Conservation (phyloP, 139 green algal genomes). For the Micromonas commoda region DNA sequence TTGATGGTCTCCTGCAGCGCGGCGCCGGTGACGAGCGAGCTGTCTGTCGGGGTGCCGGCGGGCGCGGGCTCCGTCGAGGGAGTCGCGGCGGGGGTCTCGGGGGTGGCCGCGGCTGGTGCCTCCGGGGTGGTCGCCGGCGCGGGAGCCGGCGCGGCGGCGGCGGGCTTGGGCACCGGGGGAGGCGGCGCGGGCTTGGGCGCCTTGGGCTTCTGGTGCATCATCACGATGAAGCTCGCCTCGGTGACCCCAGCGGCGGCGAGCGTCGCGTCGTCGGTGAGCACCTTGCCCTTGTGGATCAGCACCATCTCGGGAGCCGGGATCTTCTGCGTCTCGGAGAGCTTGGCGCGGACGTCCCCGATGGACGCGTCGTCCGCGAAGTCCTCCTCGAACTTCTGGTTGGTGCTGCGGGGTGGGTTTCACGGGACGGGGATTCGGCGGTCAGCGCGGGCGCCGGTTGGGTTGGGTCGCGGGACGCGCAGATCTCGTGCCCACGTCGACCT, state of each 20-base stretch:
- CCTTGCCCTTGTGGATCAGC: conserved; percentile 78
- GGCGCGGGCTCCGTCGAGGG: background rate
- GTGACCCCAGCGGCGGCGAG: conserved; percentile 65
- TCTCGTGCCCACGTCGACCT: too few relatives aligned
- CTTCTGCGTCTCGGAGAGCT: background rate
- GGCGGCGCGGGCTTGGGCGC: background rate
- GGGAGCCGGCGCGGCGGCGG: conserved; percentile 36
- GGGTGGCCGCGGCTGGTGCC: conserved; percentile 26
- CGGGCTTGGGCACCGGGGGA: conserved; percentile 1
- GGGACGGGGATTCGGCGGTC: background rate
- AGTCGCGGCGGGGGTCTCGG: conserved; percentile 31
- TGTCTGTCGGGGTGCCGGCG: background rate
- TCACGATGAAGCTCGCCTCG: conserved; percentile 83
- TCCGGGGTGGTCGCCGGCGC: conserved; percentile 28
- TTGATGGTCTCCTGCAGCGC: conserved; percentile 60
- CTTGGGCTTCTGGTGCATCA: conserved; percentile 77
- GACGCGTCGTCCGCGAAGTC: background rate
- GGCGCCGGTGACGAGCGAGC: conserved; percentile 53
- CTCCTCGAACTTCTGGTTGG: conserved; percentile 13
- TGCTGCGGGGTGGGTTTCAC: background rate
- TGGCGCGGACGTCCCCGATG: background rate
- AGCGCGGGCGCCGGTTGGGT: background rate
- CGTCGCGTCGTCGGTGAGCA: conserved; percentile 78
- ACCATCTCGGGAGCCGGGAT: background rate
- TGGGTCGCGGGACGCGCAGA: too few relatives aligned